Conservation (phyloP, 2,329 filamentous ascomycete species). For the Aspergillus intermedius region DNA sequence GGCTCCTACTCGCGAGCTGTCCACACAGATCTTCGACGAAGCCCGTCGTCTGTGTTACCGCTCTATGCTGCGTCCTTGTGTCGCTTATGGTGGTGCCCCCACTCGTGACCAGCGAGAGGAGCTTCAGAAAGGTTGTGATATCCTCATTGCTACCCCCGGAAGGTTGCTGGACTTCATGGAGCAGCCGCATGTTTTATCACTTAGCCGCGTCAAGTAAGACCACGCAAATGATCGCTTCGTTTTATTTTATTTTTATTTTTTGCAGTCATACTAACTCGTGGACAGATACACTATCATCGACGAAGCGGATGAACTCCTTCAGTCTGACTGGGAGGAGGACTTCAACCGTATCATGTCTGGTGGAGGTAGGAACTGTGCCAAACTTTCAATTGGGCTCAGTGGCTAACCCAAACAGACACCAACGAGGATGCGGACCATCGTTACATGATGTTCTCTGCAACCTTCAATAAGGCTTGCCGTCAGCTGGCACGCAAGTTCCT, state of each 20-base stretch:
- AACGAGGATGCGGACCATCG: constrained; percentile 67
- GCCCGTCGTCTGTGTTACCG: constrained; percentile 88
- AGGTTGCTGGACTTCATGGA: constrained; percentile 79
- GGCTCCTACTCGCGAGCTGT: constrained; percentile 80
- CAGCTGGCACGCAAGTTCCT: constrained; percentile 72
- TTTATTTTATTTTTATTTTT: too few relatives aligned
- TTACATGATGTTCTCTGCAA: constrained; percentile 86
- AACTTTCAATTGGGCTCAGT: constrained; percentile 4
- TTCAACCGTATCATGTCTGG: constrained; percentile 71
- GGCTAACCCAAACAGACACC: constrained; percentile 45
- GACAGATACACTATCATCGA: constrained; percentile 67
- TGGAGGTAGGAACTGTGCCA: constrained; percentile 58
- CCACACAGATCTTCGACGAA: constrained; percentile 92
- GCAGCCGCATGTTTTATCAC: constrained; percentile 59
- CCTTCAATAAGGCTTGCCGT: constrained; percentile 76
- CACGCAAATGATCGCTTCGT: constrained; percentile 1
- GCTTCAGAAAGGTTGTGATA: constrained; percentile 76
- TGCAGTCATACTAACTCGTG: background rate
- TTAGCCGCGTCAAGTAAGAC: constrained; percentile 66
- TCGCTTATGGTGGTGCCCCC: constrained; percentile 79
- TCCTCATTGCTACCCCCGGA: constrained; percentile 82
- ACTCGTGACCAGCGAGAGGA: constrained; percentile 63
- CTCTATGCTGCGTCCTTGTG: constrained; percentile 86
- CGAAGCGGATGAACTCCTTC: constrained; percentile 89
- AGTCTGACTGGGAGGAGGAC: constrained; percentile 69